These are phyloP conservation scores for Xylariaceae sp. DNA, from an alignment of 2,329 filamentous ascomycete species.

Conservation along the genomic window DNA sequence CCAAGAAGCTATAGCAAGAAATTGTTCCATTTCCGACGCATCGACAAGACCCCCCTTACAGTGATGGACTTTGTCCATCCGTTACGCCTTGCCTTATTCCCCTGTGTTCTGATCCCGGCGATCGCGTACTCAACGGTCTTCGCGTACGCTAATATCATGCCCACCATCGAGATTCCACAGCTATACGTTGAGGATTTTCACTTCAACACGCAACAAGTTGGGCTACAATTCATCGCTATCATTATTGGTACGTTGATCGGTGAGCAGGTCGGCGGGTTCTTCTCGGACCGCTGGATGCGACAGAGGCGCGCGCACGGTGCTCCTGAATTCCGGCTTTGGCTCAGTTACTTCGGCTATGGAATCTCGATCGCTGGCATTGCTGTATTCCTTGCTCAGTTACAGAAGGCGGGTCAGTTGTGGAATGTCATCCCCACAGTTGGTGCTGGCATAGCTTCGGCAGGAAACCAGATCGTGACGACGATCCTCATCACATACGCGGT, in stretches of 20 bases:
- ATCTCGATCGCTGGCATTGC: conserved; percentile 6
- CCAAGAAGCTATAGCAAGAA: not conserved
- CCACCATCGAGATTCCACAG: conserved; percentile 11
- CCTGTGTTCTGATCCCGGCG: conserved; percentile 9
- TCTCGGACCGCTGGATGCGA: conserved; percentile 13
- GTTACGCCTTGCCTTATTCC: conserved; percentile 5
- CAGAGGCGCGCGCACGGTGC: conserved; percentile 4
- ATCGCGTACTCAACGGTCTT: conserved; percentile 12
- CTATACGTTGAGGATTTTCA: conserved; percentile 11
- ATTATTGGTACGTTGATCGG: conserved; percentile 13
- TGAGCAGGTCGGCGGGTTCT: conserved; percentile 10
- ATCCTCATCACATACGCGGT: conserved; percentile 13
- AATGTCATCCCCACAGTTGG: conserved; percentile 13
- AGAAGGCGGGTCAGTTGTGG: conserved; percentile 2
- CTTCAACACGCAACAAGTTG: conserved; percentile 10
- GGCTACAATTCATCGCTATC: conserved; percentile 7
- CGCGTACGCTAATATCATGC: conserved; percentile 5
- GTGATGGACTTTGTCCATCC: conserved; percentile 8
- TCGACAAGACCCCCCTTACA: conserved; percentile 8
- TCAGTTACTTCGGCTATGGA: conserved; percentile 10
- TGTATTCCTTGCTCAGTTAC: conserved; percentile 10
- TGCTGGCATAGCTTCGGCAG: conserved; percentile 7
- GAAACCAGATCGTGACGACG: conserved; percentile 14
- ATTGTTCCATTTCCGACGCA: conserved; percentile 7
- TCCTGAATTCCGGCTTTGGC: conserved; percentile 14